Evolutionary conservation across 208 protist species (phyloP).

Genomic region (Acanthamoeba royreba): DNA sequence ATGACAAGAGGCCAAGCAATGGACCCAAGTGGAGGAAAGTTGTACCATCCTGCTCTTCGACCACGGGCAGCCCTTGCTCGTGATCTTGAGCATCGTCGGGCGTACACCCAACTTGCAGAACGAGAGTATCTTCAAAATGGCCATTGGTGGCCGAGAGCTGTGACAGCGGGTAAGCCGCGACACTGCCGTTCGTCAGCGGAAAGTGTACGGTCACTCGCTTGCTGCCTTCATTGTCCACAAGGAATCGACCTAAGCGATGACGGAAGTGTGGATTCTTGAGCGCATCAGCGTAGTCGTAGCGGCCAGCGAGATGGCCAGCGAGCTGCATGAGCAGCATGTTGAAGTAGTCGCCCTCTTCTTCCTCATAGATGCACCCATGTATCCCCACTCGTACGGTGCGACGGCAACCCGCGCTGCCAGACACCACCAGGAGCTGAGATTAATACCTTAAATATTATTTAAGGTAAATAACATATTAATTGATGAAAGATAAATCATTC

Average conservation of each 20-base stretch:
- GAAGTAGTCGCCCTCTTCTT: neutral
- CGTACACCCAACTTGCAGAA: neutral
- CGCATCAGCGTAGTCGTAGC: neutral
- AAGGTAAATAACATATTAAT: too few species aligned
- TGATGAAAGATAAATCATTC: too few species aligned
- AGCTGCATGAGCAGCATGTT: neutral
- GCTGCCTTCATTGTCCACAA: conserved; percentile 9
- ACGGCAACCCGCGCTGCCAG: neutral
- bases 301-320: neutral
- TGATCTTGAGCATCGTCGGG: neutral
- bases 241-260: neutral
- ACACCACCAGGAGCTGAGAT: neutral
- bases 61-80: neutral
- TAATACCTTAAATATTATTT: too few species aligned
- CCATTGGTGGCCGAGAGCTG: neutral
- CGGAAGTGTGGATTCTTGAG: neutral
- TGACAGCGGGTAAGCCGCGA: neutral
- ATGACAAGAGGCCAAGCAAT: neutral
- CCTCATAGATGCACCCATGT: neutral
- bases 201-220: neutral
- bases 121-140: neutral
- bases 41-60: neutral
- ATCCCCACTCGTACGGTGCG: neutral
- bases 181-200: neutral
- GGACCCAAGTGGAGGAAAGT: neutral